A percentile compares a stretch with the other conserved stretches of the same genome.
Evolutionary conservation across 257 asterid species (phyloP).

Genomic region (Fraxinus americana): DNA sequence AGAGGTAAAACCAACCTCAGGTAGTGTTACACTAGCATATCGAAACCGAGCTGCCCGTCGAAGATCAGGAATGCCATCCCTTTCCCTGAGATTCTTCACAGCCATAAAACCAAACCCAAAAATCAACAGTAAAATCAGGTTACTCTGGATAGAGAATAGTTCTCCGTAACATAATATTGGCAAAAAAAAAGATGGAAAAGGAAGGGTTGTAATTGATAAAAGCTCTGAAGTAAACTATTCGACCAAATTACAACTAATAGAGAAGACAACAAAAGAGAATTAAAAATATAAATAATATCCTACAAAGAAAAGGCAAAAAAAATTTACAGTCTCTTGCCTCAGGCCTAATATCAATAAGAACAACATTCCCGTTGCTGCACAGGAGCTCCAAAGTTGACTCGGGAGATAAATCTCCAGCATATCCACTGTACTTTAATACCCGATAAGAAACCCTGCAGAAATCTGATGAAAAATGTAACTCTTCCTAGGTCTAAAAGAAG

Average conservation of each 20-base stretch:
- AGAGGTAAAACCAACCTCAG: conserved; percentile 57
- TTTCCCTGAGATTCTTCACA: conserved; percentile 79
- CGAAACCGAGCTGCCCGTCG: conserved; percentile 83
- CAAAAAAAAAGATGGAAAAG: neutral
- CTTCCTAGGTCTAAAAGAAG: conserved; percentile 35
- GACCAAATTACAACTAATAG: conserved; percentile 1
- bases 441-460: conserved; percentile 92
- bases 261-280: neutral
- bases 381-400: conserved; percentile 68
- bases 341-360: conserved; percentile 84
- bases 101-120: conserved; percentile 33
- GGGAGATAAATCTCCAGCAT: conserved; percentile 90
- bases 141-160: conserved; percentile 12
- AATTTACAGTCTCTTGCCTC: conserved; percentile 75
- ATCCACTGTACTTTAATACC: conserved; percentile 76
- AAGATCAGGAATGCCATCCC: conserved; percentile 95
- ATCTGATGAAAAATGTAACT: conserved; percentile 87
- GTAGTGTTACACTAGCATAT: conserved; percentile 64
- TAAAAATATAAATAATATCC: conserved; percentile 11
- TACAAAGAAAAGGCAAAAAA: conserved; percentile 35
- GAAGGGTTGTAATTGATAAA: conserved; percentile 1
- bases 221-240: neutral
- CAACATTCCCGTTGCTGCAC: conserved; percentile 63
- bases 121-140: conserved; percentile 19
- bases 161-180: neutral